phyloP scores from a whole-genome alignment of 257 asterid genomes.

The Solanum chaucha region DNA sequence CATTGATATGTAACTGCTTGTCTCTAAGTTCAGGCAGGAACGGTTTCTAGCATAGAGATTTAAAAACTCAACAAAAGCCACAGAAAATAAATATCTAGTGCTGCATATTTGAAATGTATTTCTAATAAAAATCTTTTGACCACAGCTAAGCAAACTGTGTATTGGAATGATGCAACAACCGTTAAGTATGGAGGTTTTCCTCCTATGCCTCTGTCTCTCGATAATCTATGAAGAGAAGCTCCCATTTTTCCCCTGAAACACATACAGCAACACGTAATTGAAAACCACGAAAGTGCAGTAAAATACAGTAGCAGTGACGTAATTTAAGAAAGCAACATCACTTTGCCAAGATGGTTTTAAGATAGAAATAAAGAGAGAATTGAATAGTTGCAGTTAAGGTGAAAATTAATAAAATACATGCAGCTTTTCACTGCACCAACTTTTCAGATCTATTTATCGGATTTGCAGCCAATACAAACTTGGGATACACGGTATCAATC shows the following conservation, averaged over 20 bases:
- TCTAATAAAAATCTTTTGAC: neutral
- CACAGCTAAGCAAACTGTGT: neutral
- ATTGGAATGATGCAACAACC: slow-evolving; percentile 21
- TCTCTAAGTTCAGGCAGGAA: neutral
- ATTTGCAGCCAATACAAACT: neutral
- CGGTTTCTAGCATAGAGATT: neutral
- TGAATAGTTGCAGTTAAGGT: neutral
- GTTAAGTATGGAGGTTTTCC: slow-evolving; percentile 60
- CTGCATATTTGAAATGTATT: neutral
- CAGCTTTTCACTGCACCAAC: neutral
- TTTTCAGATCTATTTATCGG: neutral
- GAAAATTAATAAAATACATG: neutral
- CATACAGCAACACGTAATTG: neutral
- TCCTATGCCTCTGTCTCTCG: slow-evolving; percentile 40
- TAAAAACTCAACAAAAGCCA: neutral
- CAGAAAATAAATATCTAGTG: neutral
- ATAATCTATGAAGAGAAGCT: slow-evolving; percentile 48
- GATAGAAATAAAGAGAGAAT: neutral
- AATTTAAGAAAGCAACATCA: neutral
- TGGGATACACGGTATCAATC: neutral
- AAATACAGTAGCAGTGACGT: neutral
- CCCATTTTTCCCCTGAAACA: slow-evolving; percentile 70
- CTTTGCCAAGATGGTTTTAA: neutral
- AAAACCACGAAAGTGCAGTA: neutral
- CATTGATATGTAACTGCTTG: neutral